These are phyloP conservation scores for Penicillium desertorum DNA, from an alignment of 495 filamentous ascomycete species.

Conservation along the genomic window DNA sequence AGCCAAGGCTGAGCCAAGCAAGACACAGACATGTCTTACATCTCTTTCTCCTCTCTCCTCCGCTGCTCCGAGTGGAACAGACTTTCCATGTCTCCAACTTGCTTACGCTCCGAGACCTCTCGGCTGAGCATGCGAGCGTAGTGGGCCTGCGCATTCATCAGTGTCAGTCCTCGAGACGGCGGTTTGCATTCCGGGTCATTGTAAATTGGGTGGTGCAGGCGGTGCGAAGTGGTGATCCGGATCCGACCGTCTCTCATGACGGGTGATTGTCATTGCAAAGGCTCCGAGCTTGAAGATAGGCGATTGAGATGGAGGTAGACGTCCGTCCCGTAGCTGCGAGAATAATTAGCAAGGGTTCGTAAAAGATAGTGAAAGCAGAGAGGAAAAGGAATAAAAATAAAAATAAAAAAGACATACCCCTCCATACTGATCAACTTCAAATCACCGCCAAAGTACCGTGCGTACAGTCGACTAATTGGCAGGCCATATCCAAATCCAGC, in stretches of 20 bases:
- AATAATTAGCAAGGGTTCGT: constrained; percentile 12
- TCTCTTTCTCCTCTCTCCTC: constrained; percentile 25
- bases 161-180: constrained; percentile 83
- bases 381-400: neutral
- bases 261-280: constrained; percentile 96
- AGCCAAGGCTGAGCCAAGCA: neutral
- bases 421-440: constrained; percentile 99
- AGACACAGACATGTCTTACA: constrained; percentile 7
- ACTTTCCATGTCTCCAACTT: constrained; percentile 79
- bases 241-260: constrained; percentile 79
- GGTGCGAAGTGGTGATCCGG: constrained; percentile 48
- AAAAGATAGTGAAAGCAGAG: neutral
- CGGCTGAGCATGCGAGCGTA: constrained; percentile 52
- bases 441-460: constrained; percentile 95
- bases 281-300: constrained; percentile 91
- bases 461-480: constrained; percentile 90
- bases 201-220: constrained; percentile 47
- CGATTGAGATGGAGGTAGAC: constrained; percentile 98
- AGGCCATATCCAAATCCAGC: constrained; percentile 96
- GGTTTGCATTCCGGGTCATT: constrained; percentile 38
- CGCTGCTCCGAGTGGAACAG: constrained; percentile 44
- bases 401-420: constrained; percentile 61
- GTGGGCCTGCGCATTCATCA: constrained; percentile 60
- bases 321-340: constrained; percentile 88
- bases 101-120: constrained; percentile 80